phyloP scores from a whole-genome alignment of 2,329 filamentous ascomycete species.

The Pyrenochaeta sp. region DNA sequence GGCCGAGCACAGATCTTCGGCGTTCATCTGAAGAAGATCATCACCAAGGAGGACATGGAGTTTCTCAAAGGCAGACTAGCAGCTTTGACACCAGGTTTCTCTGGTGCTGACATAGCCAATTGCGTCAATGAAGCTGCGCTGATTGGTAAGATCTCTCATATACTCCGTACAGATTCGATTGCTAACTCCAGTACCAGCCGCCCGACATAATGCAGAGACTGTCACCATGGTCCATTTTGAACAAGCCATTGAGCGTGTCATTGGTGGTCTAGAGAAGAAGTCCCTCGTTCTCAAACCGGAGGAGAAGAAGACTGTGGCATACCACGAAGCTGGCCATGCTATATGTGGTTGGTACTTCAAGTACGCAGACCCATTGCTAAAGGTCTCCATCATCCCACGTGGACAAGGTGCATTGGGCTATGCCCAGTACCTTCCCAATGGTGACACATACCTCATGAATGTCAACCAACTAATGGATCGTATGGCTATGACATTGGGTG shows the following conservation, averaged over 20 bases:
- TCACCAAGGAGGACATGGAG: constrained; percentile 88
- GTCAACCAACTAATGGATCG: constrained; percentile 96
- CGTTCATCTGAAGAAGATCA: constrained; percentile 93
- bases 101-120: constrained; percentile 97
- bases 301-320: constrained; percentile 95
- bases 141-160: constrained; percentile 73
- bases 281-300: constrained; percentile 90
- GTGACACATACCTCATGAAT: constrained; percentile 95
- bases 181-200: constrained; percentile 72
- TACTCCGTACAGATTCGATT: constrained; percentile 1
- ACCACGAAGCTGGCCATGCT: constrained; percentile 97
- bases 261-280: constrained; percentile 97
- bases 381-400: constrained; percentile 97
- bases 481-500: constrained; percentile 99
- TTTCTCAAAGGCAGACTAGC: constrained; percentile 87
- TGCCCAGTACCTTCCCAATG: constrained; percentile 92
- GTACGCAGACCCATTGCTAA: constrained; percentile 94
- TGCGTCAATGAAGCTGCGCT: constrained; percentile 97
- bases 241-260: constrained; percentile 94
- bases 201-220: constrained; percentile 78
- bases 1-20: constrained; percentile 95
- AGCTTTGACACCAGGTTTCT: constrained; percentile 93
- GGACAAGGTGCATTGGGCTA: constrained; percentile 94
- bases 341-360: constrained; percentile 99
- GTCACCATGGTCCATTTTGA: constrained; percentile 94